Evolutionary conservation across 495 filamentous ascomycete genomes (phyloP), one percentile per base, ranked within the genome.

Genomic region (Symbiotaphrina buchneri): DNA sequence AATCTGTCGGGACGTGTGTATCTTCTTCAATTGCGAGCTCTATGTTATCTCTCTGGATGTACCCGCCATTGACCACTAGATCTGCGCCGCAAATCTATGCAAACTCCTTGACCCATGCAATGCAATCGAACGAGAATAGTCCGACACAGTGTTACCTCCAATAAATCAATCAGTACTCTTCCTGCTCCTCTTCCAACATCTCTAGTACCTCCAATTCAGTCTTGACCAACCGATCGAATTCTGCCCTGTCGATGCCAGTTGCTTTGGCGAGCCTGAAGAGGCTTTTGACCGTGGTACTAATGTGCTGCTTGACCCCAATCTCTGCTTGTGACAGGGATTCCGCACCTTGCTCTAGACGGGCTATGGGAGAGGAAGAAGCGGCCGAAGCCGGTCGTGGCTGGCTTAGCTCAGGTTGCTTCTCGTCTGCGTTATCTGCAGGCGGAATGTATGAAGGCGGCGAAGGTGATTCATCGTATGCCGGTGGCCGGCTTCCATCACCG

Each of bases 211-310:
- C 74, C 40, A 94, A 45, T 53, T 97, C 87, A 3, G 62, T 78
- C 51, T 63, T 59, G 2, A 97, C 65, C 37, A 92, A 48, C 31
- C 64, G 54, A 50, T 83, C 76, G 52, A 97, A 94, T 39, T 93
- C 84, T 17, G 63, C 61, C 29, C 78, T 59, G 28, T 78, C 71
- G 38, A 97, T 82, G 2, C 87, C 87, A 13, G 69, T 69, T 10
- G 68, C 63, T 42, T 70, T 67, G 26, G 82, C 80, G 20, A 97
- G 54, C 22, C 81, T 58, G 44, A 74, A 93, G 38, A 97, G 48
- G 48, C 78, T 87, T 58, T 91, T 84, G 37, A 97, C 69, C 44
- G 72, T 84, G 5, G 77, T 69, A 26, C 74, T 67, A 17, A 97
- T 73, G 49, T 94, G 87, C 48, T 91, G 80, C 48, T 80, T 79